These are phyloP conservation scores for Saccharomyces hybrid DNA, from an alignment of 1,139 yeast genomes.

Conservation along the genomic window DNA sequence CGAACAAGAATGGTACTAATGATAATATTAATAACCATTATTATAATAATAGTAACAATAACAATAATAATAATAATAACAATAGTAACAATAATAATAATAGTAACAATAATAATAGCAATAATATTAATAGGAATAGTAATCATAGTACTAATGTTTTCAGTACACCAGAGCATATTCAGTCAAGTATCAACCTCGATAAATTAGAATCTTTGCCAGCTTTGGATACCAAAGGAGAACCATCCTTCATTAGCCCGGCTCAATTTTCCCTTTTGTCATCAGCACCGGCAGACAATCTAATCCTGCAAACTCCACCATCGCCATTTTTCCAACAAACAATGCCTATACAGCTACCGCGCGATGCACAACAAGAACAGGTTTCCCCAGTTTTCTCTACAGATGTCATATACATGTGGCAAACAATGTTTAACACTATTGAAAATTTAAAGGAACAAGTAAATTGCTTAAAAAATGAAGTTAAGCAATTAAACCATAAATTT, in stretches of 20 bases:
- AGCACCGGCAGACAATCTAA: not conserved
- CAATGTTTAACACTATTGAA: constrained; percentile 10
- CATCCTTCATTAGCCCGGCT: not conserved
- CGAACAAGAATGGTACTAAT: not conserved
- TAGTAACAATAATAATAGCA: not conserved
- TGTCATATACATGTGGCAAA: constrained; percentile 7
- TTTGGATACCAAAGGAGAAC: not conserved
- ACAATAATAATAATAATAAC: not conserved
- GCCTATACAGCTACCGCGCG: not conserved
- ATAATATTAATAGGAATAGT: not conserved
- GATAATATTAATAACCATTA: not conserved
- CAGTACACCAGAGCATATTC: not conserved
- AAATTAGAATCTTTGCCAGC: too few relatives aligned
- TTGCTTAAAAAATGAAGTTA: constrained; percentile 12
- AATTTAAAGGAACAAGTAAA: constrained; percentile 16
- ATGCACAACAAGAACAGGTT: not conserved
- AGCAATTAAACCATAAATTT: constrained; percentile 8
- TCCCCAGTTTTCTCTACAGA: not conserved
- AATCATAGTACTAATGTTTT: not conserved
- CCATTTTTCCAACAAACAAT: constrained; percentile 1
- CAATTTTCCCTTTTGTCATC: not conserved
- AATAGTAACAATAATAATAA: not conserved
- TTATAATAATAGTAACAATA: not conserved
- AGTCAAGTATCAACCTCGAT: too few relatives aligned
- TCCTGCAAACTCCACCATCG: not conserved